Base-by-base conservation (phyloP, 352 stramenopile genomes). In the Globisporangium viniferum region DNA sequence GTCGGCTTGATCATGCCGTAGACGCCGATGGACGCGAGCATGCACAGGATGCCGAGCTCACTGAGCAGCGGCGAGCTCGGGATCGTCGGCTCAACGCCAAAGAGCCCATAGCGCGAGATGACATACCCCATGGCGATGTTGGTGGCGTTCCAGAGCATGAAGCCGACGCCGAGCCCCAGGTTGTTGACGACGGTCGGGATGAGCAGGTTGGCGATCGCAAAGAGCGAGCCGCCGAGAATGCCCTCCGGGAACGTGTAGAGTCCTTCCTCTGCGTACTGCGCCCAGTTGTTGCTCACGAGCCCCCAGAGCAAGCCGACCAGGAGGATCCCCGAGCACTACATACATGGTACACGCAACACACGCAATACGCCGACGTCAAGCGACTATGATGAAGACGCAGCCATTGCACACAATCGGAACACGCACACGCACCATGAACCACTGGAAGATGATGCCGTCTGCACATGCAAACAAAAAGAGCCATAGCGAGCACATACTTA, bases 391-490 rank as follows among this genome's bases (percentile, higher is more conserved):
- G 15, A 22, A 10, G 5, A 2, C 59, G 29, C 18, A 66, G 3
- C 48, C 48, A 55, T n/a, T 29, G 35, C 27, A 3, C 51, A 27
- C 7, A 29, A 7, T 18, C 15, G 0, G 18, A 48, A 20, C 8
- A 12, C n/a, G 9, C 4, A 6, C 57, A 68, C 79, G 57, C 53
- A 91, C 86, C 87, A 95, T 95, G 69, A 93, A 93, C 87, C 87
- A 95, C 70, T 95, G 87, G 73, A 93, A 95, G 67, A 95, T 92
- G 66, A 95, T 93, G 36, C 87, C 87, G 68, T 95, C 87, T 92
- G 44, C 61, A 74, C 41, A 61, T 20, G 24, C 39, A n/a, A 49
- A 24, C 24, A 24, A n/a, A 7, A 10, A 4, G 33, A 73, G 20
- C 57, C 24, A 59, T 5, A 60, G 64, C 35, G 35, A 59, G n/a